These are phyloP conservation scores for Drosera capensis DNA, from an alignment of 148 eudicot genomes.

Conservation along the genomic window DNA sequence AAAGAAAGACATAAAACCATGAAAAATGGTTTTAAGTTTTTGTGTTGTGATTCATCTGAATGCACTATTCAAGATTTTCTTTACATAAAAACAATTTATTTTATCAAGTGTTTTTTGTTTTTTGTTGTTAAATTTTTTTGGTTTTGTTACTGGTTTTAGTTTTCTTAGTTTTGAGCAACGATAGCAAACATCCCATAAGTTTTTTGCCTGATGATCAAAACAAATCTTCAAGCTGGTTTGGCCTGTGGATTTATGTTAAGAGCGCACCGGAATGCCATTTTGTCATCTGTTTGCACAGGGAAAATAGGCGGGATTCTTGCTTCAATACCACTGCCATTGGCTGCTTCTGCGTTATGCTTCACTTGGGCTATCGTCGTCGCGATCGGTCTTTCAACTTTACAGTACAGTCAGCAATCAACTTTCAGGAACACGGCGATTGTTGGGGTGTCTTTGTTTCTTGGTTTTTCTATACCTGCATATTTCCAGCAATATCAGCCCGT, in stretches of 20 bases:
- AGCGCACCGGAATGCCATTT: not conserved
- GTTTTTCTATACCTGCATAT: slow-evolving; percentile 82
- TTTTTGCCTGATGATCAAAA: too few species aligned
- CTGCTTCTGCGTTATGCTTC: slow-evolving; percentile 79
- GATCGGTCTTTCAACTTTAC: slow-evolving; percentile 64
- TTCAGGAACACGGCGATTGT: slow-evolving; percentile 70
- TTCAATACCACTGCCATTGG: slow-evolving; percentile 82
- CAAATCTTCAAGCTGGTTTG: not conserved
- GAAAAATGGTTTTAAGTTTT: not conserved
- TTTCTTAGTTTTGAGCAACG: too few species aligned
- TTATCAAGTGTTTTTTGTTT: too few species aligned
- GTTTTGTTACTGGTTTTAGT: too few species aligned
- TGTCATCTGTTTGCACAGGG: slow-evolving; percentile 25
- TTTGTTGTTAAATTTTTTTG: too few species aligned
- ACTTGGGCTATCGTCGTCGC: slow-evolving; percentile 75
- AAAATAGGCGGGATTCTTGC: slow-evolving; percentile 90
- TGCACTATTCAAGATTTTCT: too few species aligned
- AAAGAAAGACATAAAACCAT: not conserved
- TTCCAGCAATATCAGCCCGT: slow-evolving; percentile 66
- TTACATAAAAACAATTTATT: too few species aligned
- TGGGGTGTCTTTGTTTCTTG: slow-evolving; percentile 80
- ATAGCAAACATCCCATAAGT: too few species aligned
- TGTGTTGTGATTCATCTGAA: not conserved
- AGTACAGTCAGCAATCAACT: slow-evolving; percentile 59
- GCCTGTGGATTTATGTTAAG: not conserved